Conservation (phyloP, 768 basidiomycete genomes). For the Boletus sp. region DNA sequence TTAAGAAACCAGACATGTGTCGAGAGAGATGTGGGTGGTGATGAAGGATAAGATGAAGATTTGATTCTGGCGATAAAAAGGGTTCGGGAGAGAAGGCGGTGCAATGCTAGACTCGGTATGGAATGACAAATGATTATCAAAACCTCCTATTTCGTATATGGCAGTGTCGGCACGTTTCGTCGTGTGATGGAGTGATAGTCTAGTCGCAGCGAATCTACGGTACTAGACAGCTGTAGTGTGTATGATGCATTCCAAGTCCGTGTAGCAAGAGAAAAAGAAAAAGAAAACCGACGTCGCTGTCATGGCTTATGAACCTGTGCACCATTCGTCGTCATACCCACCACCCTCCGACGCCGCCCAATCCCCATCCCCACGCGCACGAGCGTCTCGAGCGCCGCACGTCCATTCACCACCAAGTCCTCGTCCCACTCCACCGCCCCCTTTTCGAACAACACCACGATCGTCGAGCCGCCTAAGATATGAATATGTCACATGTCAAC, state of each 20-base stretch:
- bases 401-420: slow-evolving; percentile 81
- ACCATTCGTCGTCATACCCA: slow-evolving; percentile 1
- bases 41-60: no score
- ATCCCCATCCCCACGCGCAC: slow-evolving; percentile 88
- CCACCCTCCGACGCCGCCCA: slow-evolving; percentile 40
- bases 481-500: background rate
- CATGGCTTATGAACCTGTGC: slow-evolving; percentile 2
- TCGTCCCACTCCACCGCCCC: slow-evolving; percentile 88
- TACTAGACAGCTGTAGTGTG: background rate
- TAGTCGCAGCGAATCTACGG: no score
- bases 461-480: slow-evolving; percentile 77
- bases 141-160: slow-evolving; percentile 1
- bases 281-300: background rate
- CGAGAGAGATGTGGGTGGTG: background rate
- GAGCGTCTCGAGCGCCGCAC: slow-evolving; percentile 83
- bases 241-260: background rate
- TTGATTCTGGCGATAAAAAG: slow-evolving; percentile 1
- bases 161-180: background rate
- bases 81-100: background rate
- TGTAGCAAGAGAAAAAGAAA: background rate
- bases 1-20: slow-evolving; percentile 14
- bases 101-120: background rate
- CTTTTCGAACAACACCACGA: slow-evolving; percentile 87
- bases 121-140: background rate
- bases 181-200: background rate